Percentiles rank a stretch among this genome's conserved stretches.
Evolutionary conservation across 768 basidiomycete genomes (phyloP).

Genomic region (Kwoniella sp.): DNA sequence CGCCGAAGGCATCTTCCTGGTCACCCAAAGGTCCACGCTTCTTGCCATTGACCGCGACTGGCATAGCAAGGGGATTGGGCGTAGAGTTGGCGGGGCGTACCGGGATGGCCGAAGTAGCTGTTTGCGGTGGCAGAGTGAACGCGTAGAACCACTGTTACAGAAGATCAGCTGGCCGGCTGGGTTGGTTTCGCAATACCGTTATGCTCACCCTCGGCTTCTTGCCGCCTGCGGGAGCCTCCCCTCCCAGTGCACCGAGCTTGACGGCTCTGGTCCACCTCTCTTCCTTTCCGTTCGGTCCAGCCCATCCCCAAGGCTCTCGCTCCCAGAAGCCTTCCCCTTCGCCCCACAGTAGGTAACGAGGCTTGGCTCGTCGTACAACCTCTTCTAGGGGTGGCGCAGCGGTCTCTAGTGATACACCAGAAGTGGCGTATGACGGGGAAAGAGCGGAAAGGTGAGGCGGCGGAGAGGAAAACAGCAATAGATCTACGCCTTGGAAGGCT

Average conservation of each 20-base stretch:
- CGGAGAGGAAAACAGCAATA: slow-evolving; percentile 70
- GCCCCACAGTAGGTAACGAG: slow-evolving; percentile 80
- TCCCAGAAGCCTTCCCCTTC: slow-evolving; percentile 85
- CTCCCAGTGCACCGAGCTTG: slow-evolving; percentile 82
- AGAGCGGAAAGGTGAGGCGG: slow-evolving; percentile 57
- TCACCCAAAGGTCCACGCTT: slow-evolving; percentile 49
- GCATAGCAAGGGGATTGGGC: slow-evolving; percentile 40
- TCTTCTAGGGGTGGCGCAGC: slow-evolving; percentile 52
- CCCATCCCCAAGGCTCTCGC: slow-evolving; percentile 83
- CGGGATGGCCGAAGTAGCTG: slow-evolving; percentile 31
- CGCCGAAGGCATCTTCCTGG: slow-evolving; percentile 30
- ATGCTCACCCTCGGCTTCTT: slow-evolving; percentile 79
- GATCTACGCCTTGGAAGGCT: slow-evolving; percentile 58
- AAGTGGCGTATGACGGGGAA: slow-evolving; percentile 53
- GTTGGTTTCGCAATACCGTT: neutral
- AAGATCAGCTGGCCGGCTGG: neutral
- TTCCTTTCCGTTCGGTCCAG: slow-evolving; percentile 53
- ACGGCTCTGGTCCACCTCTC: slow-evolving; percentile 67
- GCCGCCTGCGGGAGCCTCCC: slow-evolving; percentile 53
- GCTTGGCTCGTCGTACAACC: slow-evolving; percentile 56
- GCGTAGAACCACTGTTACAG: slow-evolving; percentile 87
- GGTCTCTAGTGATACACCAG: slow-evolving; percentile 60
- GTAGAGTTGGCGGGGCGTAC: slow-evolving; percentile 34
- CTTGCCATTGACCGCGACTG: slow-evolving; percentile 16
- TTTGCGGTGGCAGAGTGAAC: slow-evolving; percentile 69